Conservation (phyloP, 2,329 filamentous ascomycete species). For the Fusarium domesticum region DNA sequence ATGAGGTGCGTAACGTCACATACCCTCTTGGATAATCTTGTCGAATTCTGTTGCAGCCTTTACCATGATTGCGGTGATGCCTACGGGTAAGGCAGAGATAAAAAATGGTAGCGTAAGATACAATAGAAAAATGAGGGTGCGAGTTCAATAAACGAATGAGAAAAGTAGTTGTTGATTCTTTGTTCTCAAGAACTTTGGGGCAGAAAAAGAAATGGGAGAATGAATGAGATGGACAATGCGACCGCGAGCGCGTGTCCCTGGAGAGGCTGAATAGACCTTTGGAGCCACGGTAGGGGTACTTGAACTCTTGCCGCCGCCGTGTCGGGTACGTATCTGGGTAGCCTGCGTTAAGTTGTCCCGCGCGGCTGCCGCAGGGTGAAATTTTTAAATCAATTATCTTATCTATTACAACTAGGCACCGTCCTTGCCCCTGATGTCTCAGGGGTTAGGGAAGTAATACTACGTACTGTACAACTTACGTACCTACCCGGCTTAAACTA, state of each 20-base stretch:
- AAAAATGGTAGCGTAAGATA: neutral
- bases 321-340: no score
- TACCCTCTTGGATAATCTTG: slow-evolving; percentile 55
- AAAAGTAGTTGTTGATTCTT: neutral
- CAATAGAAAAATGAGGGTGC: no score
- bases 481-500: neutral
- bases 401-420: no score
- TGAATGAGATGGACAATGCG: slow-evolving; percentile 12
- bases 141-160: no score
- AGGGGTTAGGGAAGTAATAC: no score
- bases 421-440: no score
- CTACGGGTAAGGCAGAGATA: neutral
- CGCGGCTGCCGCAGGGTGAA: slow-evolving; percentile 10
- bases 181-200: neutral
- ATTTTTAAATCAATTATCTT: no score
- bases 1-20: slow-evolving; percentile 1
- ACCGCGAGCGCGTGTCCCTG: slow-evolving; percentile 28
- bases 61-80: slow-evolving; percentile 34
- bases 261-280: slow-evolving; percentile 6
- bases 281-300: no score
- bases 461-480: no score
- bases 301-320: no score
- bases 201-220: neutral
- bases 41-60: slow-evolving; percentile 50
- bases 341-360: no score